Evolutionary conservation across 768 basidiomycete species (phyloP), one percentile per base, ranked within the genome.

Genomic region (Lepiota venenata): DNA sequence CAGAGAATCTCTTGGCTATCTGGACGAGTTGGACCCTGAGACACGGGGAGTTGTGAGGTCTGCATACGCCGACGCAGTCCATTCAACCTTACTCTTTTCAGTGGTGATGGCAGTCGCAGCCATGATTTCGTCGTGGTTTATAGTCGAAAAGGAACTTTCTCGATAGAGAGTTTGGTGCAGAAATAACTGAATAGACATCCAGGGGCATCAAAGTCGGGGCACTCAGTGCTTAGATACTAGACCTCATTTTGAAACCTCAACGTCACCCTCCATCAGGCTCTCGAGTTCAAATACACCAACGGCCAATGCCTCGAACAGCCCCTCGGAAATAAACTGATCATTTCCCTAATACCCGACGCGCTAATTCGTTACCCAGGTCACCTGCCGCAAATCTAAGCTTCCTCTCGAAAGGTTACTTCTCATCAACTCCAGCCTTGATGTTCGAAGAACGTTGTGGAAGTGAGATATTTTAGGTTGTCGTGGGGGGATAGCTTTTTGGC

Each of bases 51-150:
- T 71, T 29, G 78, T 81, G 29, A 66, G 69, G 40, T 55, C 60
- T 20, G 74, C 74, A 5, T 80, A 80, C 54, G 74, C 64, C 14
- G 66, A 73, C 25, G 80, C 81, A 0, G 67, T 82, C 12, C 75
- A 76, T 44, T 71, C 67, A 5, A 70, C 80, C 1, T 72, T 85
- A 57, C 73, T 69, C 63, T 80, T 83, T 62, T 71, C 74, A 0
- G 71, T 75, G 11, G 62, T 58, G 4, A 64, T 81, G 65, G 74
- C 75, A 2, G 66, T 62, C 1, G 68, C 69, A 37, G 72, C 76
- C 0, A 60, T 79, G 9, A n/a, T 80, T 7, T 69, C 75, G 1
- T 75, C 80, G 1, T 47, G 75, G 4, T 84, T 80, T 55, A 80
- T 85, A 39, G 79, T 74, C 50, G 83, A 83, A 61, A 80, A 76